phyloP scores from a whole-genome alignment of 192 early-diverging fungal genomes.

The Geranomyces michiganensis region DNA sequence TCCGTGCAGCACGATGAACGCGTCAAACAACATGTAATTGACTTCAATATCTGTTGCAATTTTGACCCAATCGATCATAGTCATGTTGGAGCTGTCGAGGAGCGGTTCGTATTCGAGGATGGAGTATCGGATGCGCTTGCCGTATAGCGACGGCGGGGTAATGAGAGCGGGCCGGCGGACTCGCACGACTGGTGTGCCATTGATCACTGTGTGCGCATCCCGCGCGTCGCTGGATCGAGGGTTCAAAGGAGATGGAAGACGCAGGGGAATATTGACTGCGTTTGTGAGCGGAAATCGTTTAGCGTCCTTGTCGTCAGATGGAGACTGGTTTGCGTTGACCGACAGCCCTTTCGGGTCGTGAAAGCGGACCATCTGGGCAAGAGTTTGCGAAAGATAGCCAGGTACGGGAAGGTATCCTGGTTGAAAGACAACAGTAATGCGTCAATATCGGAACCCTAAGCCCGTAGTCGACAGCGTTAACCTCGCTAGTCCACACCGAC shows the following conservation, averaged over 20 bases:
- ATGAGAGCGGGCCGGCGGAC: constrained; percentile 66
- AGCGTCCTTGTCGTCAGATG: constrained; percentile 25
- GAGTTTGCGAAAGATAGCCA: constrained; percentile 78
- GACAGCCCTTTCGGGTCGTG: constrained; percentile 57
- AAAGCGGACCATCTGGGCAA: constrained; percentile 77
- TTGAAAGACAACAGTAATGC: neutral
- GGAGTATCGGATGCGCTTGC: constrained; percentile 90
- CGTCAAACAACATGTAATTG: constrained; percentile 91
- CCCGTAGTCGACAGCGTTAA: neutral
- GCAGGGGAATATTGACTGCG: constrained; percentile 45
- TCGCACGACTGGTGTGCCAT: constrained; percentile 47
- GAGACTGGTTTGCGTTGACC: constrained; percentile 1
- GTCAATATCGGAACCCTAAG: neutral
- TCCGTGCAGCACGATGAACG: constrained; percentile 92
- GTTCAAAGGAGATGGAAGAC: constrained; percentile 9
- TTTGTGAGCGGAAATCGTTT: constrained; percentile 27
- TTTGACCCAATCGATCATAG: constrained; percentile 85
- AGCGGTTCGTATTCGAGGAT: constrained; percentile 94
- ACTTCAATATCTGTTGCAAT: constrained; percentile 95
- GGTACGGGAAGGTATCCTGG: constrained; percentile 55
- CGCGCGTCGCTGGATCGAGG: constrained; percentile 2
- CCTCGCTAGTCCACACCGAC: neutral
- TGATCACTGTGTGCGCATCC: constrained; percentile 32
- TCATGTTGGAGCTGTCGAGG: constrained; percentile 62
- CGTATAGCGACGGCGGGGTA: constrained; percentile 85